These are phyloP conservation scores for Carpinus fangiana DNA, from an alignment of 306 rosid genomes.

Conservation along the genomic window DNA sequence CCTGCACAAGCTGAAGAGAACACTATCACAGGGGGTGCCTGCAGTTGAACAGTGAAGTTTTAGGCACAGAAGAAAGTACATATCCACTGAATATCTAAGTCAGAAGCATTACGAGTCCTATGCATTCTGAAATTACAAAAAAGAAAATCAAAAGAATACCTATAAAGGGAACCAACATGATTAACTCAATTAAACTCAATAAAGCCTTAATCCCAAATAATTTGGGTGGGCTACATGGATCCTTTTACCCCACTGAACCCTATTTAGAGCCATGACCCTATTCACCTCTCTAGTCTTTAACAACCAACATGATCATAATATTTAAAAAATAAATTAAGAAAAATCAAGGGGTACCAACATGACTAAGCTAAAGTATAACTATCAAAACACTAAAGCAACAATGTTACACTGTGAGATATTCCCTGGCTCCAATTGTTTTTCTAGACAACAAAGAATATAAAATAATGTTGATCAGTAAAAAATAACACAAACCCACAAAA, in stretches of 20 bases:
- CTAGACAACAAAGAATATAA: not conserved
- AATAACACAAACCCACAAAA: not conserved
- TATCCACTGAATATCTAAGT: not conserved
- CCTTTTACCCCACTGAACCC: not conserved
- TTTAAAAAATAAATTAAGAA: not conserved
- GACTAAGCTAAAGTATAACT: not conserved
- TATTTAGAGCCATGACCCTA: not conserved
- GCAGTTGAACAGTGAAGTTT: slow-evolving; percentile 32
- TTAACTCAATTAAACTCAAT: not conserved
- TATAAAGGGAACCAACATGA: not conserved
- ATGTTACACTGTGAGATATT: not conserved
- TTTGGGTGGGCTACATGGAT: not conserved
- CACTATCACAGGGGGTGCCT: slow-evolving; percentile 93
- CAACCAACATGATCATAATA: not conserved
- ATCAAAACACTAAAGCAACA: not conserved
- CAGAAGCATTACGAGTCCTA: not conserved
- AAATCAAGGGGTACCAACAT: not conserved
- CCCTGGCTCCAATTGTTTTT: not conserved
- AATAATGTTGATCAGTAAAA: not conserved
- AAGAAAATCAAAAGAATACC: not conserved
- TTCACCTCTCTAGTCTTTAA: not conserved
- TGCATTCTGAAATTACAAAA: not conserved
- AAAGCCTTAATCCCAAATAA: not conserved
- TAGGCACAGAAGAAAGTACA: not conserved
- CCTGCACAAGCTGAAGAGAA: slow-evolving; percentile 95